Conservation (phyloP, 768 basidiomycete species). For the Tulasnella sp. region DNA sequence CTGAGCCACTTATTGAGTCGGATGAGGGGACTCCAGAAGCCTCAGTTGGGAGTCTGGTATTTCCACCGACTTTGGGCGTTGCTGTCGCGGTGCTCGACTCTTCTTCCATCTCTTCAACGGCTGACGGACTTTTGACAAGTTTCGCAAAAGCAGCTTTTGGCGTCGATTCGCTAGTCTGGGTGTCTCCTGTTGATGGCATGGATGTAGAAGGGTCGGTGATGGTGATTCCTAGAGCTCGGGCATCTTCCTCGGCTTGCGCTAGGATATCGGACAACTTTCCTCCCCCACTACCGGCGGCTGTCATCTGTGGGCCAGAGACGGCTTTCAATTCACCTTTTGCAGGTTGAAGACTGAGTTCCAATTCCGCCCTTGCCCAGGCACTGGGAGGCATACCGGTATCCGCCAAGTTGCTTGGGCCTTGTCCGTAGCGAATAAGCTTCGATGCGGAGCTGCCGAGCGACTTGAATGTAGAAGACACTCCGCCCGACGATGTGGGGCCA, state of each 20-base stretch:
- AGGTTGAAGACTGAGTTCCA: constrained; percentile 49
- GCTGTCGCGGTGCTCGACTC: background rate
- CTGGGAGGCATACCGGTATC: constrained; percentile 28
- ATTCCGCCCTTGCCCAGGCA: constrained; percentile 57
- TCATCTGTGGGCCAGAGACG: background rate
- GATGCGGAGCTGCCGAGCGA: constrained; percentile 24
- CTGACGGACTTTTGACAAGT: constrained; percentile 2
- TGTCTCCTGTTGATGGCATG: background rate
- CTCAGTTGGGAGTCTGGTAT: background rate
- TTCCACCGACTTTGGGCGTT: background rate
- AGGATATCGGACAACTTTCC: background rate
- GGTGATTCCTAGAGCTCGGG: background rate
- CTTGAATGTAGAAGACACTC: constrained; percentile 22
- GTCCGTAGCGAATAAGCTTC: constrained; percentile 18
- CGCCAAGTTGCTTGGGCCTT: background rate
- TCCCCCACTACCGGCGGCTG: constrained; percentile 1
- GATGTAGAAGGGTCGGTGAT: background rate
- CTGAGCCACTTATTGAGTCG: background rate
- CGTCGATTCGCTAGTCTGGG: background rate
- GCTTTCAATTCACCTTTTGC: constrained; percentile 44
- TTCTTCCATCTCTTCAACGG: constrained; percentile 15
- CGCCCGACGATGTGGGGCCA: constrained; percentile 22
- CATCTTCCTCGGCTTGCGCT: background rate
- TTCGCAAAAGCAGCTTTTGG: background rate
- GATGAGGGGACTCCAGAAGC: background rate